Conservation (phyloP, 495 filamentous ascomycete genomes). For the Hypomontagnella submonticulosa region DNA sequence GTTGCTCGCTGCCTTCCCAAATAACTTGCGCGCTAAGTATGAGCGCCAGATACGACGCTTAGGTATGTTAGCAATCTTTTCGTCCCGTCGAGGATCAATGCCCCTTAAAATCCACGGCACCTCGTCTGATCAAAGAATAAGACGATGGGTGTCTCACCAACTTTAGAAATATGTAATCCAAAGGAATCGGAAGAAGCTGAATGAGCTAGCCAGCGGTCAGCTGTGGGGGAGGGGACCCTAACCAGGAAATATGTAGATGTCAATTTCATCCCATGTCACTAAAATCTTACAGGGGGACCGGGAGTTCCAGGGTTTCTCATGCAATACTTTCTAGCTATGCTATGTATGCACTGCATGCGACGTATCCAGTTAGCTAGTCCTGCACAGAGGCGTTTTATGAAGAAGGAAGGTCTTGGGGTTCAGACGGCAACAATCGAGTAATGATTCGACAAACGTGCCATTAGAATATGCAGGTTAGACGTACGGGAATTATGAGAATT, state of each 20-base stretch:
- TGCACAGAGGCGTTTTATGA: too few species aligned
- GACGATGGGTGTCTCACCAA: too few species aligned
- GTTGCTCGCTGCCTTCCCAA: conserved; percentile 4
- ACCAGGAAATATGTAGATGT: background rate
- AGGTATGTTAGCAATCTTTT: background rate
- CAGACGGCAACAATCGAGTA: too few species aligned
- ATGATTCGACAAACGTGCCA: too few species aligned
- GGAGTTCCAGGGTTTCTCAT: background rate
- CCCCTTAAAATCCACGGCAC: too few species aligned
- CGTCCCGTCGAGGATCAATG: too few species aligned
- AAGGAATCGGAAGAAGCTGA: background rate
- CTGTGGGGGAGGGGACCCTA: conserved; percentile 4
- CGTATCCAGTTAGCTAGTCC: background rate
- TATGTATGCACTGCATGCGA: conserved; percentile 3
- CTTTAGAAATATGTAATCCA: background rate
- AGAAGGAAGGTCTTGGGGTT: background rate
- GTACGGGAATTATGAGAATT: conserved; percentile 1
- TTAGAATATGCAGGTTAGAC: conserved; percentile 1
- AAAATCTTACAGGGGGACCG: background rate
- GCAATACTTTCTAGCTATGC: background rate
- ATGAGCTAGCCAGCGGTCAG: background rate
- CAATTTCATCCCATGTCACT: background rate
- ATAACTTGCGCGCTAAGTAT: background rate
- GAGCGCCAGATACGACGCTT: background rate
- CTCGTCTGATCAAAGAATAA: too few species aligned